Base-by-base conservation (phyloP, 768 basidiomycete species). In the Mycena maculata region DNA sequence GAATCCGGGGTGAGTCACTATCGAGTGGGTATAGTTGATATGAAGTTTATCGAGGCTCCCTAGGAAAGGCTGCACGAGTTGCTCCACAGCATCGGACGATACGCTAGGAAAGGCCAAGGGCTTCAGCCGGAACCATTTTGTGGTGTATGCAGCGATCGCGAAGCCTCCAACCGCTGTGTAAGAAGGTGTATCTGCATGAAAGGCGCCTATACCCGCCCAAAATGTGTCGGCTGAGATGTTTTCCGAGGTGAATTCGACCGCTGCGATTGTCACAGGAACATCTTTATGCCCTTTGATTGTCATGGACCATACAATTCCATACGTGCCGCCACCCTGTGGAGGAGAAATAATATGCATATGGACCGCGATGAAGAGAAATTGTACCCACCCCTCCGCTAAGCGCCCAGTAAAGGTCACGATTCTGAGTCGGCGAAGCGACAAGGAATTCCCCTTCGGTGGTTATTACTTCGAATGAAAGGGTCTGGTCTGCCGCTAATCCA, bases 391-490 rank as follows among this genome's bases (percentile, higher is more conserved):
- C 78, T 28, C 76, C 76, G 38, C 72, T 75, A 7, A 84, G 69
- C 3, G 82, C 83, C 73, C 77, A 84, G 71, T 79, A 84, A 0
- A 84, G 74, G 54, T 84, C 82, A 12, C 58, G 41, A 53, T 84
- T 80, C 52, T 80, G 63, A 52, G 72, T 79, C 72, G 66, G 76
- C 72, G 59, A 78, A 56, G 68, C 79, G 66, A 70, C 76, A 57
- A 68, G 70, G 55, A 74, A 73, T 23, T 73, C 33, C 12, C 83
- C 84, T 56, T 78, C 74, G 1, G 84, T 79, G 2, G 83, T 84
- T 23, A 84, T 78, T 15, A 83, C 75, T 39, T 79, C 79, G 65
- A 80, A 77, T 33, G 79, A 72, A 0, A 83, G 76, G 2, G 71
- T 70, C 57, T 75, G 76, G 64, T 71, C 74, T 18, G 65, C 68